Percentiles rank a stretch among this genome's conserved stretches.
Evolutionary conservation across 2,329 filamentous ascomycete species (phyloP).

Genomic region (Aspergillus chevalieri): DNA sequence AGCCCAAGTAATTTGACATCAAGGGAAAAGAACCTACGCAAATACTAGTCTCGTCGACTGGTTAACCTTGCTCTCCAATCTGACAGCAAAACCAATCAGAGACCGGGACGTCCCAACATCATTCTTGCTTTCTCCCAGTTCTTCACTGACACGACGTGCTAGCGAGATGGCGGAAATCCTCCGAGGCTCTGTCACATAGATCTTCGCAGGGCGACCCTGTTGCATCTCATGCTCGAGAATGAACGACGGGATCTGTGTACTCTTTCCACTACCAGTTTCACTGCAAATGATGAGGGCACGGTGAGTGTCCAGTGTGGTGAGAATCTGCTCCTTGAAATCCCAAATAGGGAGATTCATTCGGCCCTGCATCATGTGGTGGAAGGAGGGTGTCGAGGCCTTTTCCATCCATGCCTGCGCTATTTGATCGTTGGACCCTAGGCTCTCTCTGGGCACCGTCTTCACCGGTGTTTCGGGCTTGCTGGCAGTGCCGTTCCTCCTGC

Average conservation of each 20-base stretch:
- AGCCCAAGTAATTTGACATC: constrained; percentile 4
- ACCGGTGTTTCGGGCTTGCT: constrained; percentile 22
- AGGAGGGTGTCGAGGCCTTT: constrained; percentile 50
- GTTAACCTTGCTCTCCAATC: constrained; percentile 80
- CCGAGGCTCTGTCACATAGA: constrained; percentile 92
- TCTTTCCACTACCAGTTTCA: constrained; percentile 95
- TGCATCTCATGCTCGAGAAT: constrained; percentile 83
- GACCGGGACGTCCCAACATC: constrained; percentile 79
- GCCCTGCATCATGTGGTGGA: constrained; percentile 70
- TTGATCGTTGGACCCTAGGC: constrained; percentile 29
- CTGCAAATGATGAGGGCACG: constrained; percentile 92
- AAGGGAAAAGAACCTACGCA: constrained; percentile 52
- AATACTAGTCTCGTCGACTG: constrained; percentile 80
- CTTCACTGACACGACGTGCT: constrained; percentile 86
- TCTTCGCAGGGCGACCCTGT: constrained; percentile 74
- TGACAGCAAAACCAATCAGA: constrained; percentile 88
- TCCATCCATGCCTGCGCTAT: constrained; percentile 47
- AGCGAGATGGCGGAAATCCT: constrained; percentile 95
- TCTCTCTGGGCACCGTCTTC: constrained; percentile 17
- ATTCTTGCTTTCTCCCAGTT: constrained; percentile 75
- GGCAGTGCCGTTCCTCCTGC: constrained; percentile 41
- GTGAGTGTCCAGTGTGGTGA: constrained; percentile 68
- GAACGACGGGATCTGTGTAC: constrained; percentile 93
- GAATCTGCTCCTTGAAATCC: constrained; percentile 70
- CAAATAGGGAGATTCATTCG: constrained; percentile 86